Evolutionary conservation across 2,329 filamentous ascomycete species (phyloP), one percentile per base, ranked within the genome.

Genomic region (Fusarium cicatricum): DNA sequence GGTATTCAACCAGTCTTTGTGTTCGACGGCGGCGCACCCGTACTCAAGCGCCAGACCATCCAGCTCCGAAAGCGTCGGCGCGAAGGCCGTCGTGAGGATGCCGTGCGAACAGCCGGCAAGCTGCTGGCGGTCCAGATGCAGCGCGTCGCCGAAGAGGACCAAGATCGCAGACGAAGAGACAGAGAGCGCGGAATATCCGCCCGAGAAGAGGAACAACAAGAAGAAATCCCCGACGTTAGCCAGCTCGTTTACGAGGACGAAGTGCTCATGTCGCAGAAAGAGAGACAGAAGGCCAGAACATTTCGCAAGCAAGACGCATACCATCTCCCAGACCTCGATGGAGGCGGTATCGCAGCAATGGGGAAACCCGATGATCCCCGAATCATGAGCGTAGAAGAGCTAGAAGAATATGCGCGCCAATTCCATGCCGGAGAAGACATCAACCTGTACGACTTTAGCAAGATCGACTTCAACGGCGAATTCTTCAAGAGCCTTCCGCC

Each of bases 1-100:
- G 95, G 96, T 43, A 97, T 99, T 74, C 91, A 90, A 61, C 96
- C 95, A 0, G 92, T 99, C 38, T 99, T 99, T 74, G 93, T 99
- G 12, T 99, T 99, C 73, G 95, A 99, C 76, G 95, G 96, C 56
- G 95, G 94, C 37, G 96, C 95, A 0, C 96, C 96, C 0, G 82
- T 86, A 3, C 82, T 99, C 61, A 99, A 99, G 79, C 84, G 94
- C 52, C 90, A 96, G 73, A 99, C 95, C 0, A 93, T 99, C 57
- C 86, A 86, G 57, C 85, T 83, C 45, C 83, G 95, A 36, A 92
- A 93, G 73, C 84, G 84, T 55, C 83, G 92, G 57, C 84, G 95
- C 31, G 95, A 99, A 72, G 95, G 94, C 0, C 83, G 93, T 54
- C 84, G 93, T 40, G 95, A 99, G 62, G 95, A 99, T 90, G 95